A percentile compares a stretch with the other conserved stretches of the same genome.
phyloP scores from a whole-genome alignment of 352 stramenopile genomes.

The Phytopythium ostracodes region DNA sequence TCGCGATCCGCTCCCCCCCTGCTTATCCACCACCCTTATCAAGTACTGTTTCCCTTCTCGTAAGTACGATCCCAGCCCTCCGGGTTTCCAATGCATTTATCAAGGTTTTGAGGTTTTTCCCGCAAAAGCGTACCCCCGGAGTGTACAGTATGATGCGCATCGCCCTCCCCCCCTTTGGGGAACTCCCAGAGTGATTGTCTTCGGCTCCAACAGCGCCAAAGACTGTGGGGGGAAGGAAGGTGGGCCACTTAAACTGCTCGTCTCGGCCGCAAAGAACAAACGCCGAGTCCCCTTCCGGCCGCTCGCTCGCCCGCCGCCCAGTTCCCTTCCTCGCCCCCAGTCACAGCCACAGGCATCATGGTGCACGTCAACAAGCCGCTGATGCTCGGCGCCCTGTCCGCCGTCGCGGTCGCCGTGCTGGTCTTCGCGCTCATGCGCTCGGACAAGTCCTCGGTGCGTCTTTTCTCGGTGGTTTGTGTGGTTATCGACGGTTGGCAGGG shows the following conservation, averaged over 20 bases:
- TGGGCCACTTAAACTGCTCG: slow-evolving; percentile 1
- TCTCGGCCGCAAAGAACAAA: slow-evolving; percentile 7
- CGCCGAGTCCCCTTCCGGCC: neutral
- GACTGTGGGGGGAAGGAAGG: neutral
- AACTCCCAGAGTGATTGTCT: neutral
- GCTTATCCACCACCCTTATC: no score
- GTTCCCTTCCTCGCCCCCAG: neutral
- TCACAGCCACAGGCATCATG: slow-evolving; percentile 29
- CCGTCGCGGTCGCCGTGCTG: slow-evolving; percentile 49
- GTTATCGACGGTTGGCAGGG: neutral
- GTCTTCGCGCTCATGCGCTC: slow-evolving; percentile 47
- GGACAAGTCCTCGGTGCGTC: slow-evolving; percentile 35
- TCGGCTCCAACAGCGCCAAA: neutral
- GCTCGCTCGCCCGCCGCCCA: neutral
- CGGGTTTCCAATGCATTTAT: neutral
- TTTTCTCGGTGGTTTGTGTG: neutral
- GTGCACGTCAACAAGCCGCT: slow-evolving; percentile 79
- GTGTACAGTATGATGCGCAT: neutral
- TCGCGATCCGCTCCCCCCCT: no score
- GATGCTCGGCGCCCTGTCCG: slow-evolving; percentile 68
- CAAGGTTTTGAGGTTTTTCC: neutral
- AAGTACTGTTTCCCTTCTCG: no score
- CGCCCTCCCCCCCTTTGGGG: no score
- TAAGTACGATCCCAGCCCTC: no score
- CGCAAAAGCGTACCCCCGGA: no score